A percentile compares a stretch with the other conserved stretches of the same genome.
These are phyloP conservation scores for Colletotrichum caudatum DNA, from an alignment of 2,329 filamentous ascomycete species.

Conservation along the genomic window DNA sequence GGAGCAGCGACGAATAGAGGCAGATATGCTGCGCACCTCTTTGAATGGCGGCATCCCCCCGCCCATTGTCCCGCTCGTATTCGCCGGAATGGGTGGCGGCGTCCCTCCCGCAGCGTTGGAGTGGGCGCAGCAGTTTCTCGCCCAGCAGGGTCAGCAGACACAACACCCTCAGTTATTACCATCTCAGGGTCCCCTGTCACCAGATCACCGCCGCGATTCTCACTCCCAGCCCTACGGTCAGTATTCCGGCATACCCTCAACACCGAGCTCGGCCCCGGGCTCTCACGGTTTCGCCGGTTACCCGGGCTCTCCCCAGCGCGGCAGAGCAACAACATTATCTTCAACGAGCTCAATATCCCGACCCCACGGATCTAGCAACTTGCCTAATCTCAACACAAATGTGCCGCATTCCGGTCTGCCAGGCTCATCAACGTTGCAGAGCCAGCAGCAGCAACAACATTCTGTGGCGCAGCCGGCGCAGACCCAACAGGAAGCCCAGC, in stretches of 20 bases:
- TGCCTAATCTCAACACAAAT: conserved; percentile 61
- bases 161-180: conserved; percentile 65
- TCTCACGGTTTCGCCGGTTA: conserved; percentile 58
- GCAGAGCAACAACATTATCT: conserved; percentile 63
- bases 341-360: conserved; percentile 54
- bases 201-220: conserved; percentile 67
- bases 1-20: conserved; percentile 79
- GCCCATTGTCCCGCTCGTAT: conserved; percentile 79
- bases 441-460: conserved; percentile 42
- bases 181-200: conserved; percentile 63
- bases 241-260: conserved; percentile 59
- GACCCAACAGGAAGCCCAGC: conserved; percentile 71
- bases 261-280: conserved; percentile 56
- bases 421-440: conserved; percentile 51
- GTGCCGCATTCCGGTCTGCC: conserved; percentile 54
- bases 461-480: conserved; percentile 66
- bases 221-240: conserved; percentile 57
- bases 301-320: conserved; percentile 61
- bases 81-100: conserved; percentile 77
- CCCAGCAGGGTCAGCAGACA: conserved; percentile 60
- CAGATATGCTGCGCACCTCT: conserved; percentile 78
- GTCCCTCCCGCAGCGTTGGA: conserved; percentile 72
- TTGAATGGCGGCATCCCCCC: conserved; percentile 78
- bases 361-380: conserved; percentile 50
- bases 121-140: conserved; percentile 75